These are phyloP conservation scores for Westerdykella ornata DNA, from an alignment of 2,329 filamentous ascomycete species.

Conservation along the genomic window DNA sequence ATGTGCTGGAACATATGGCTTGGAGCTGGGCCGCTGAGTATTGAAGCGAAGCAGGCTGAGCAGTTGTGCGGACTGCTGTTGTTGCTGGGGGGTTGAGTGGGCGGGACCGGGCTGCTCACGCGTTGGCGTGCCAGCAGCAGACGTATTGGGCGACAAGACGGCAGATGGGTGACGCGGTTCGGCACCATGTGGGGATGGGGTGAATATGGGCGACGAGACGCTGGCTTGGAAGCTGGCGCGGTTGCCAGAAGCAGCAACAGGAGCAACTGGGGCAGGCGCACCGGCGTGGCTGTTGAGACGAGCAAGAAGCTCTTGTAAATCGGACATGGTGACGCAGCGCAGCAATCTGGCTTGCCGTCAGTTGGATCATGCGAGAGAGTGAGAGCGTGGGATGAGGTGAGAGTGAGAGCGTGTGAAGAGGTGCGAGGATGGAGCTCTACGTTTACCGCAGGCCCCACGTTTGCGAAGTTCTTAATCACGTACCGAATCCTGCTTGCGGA, in stretches of 20 bases:
- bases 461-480: too few relatives aligned
- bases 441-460: too few relatives aligned
- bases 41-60: slow-evolving; percentile 62
- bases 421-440: too few relatives aligned
- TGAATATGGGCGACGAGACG: slow-evolving; percentile 53
- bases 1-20: slow-evolving; percentile 25
- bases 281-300: slow-evolving; percentile 34
- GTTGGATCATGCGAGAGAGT: too few relatives aligned
- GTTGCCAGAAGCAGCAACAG: neutral
- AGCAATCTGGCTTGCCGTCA: neutral
- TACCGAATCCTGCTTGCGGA: too few relatives aligned
- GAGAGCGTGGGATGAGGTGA: too few relatives aligned
- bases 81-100: slow-evolving; percentile 32
- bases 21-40: slow-evolving; percentile 38
- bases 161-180: slow-evolving; percentile 53
- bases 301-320: slow-evolving; percentile 41
- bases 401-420: too few relatives aligned
- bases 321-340: slow-evolving; percentile 31
- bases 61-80: slow-evolving; percentile 46
- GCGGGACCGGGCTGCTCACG: slow-evolving; percentile 39
- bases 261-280: slow-evolving; percentile 13
- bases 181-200: slow-evolving; percentile 48
- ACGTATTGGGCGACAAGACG: slow-evolving; percentile 52
- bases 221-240: slow-evolving; percentile 47
- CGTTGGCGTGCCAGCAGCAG: slow-evolving; percentile 40